Conservation (phyloP, 495 filamentous ascomycete species). For the Astrothelium macrocarpum region DNA sequence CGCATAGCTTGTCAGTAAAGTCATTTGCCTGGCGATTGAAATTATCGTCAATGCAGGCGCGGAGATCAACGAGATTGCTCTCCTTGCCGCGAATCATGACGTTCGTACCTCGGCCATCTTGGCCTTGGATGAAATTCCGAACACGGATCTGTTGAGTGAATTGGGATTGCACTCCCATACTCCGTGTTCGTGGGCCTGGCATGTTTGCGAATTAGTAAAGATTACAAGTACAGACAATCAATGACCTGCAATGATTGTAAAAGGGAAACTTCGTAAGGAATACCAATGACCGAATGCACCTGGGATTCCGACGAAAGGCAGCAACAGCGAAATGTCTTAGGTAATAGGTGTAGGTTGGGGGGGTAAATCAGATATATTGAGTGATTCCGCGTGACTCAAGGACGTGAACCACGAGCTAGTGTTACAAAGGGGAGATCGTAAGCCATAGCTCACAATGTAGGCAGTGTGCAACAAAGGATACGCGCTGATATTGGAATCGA, state of each 20-base stretch:
- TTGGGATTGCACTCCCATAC: not conserved
- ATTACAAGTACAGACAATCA: not conserved
- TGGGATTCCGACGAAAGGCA: not conserved
- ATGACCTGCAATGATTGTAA: not conserved
- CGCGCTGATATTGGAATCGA: not conserved
- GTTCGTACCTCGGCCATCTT: not conserved
- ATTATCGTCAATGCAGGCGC: not conserved
- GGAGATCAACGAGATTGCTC: not conserved
- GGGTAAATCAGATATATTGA: not conserved
- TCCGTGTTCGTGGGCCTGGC: not conserved
- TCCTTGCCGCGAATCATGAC: not conserved
- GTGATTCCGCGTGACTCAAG: not conserved
- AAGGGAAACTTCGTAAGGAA: not conserved
- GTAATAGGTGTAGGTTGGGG: not conserved
- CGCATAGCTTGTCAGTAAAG: not conserved
- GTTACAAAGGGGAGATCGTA: not conserved
- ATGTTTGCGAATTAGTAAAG: not conserved
- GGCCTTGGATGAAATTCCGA: not conserved
- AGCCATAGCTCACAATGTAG: not conserved
- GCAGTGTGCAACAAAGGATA: not conserved
- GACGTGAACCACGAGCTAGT: not conserved
- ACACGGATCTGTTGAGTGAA: not conserved
- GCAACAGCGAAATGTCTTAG: not conserved
- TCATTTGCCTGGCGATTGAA: not conserved
- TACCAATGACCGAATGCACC: not conserved